A percentile compares a stretch with the other conserved stretches of the same genome.
Conservation (phyloP, 2,329 filamentous ascomycete genomes). For the Fusarium nematophilum region DNA sequence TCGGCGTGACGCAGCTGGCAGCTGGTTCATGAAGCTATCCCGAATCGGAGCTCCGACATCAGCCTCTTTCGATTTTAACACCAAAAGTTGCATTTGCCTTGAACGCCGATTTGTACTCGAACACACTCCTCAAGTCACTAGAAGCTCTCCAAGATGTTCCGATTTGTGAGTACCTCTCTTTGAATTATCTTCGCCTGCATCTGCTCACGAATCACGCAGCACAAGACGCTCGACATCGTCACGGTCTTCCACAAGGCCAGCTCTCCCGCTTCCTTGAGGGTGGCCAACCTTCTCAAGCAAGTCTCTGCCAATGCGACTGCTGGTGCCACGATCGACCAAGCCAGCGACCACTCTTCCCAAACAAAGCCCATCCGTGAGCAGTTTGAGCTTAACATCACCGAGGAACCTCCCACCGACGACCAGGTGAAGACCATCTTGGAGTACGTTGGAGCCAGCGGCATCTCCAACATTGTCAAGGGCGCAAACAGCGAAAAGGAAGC, state of each 20-base stretch:
- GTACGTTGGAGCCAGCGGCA: slow-evolving; percentile 76
- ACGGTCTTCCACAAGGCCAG: slow-evolving; percentile 94
- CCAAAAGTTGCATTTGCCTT: slow-evolving; percentile 6
- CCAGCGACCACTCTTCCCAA: slow-evolving; percentile 77
- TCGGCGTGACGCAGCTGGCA: slow-evolving; percentile 36
- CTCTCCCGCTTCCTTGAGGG: slow-evolving; percentile 77
- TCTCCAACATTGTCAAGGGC: slow-evolving; percentile 74
- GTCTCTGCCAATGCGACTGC: slow-evolving; percentile 75
- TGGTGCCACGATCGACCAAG: slow-evolving; percentile 79
- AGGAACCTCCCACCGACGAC: slow-evolving; percentile 81
- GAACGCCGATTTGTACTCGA: neutral
- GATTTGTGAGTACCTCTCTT: slow-evolving; percentile 54
- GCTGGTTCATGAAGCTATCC: slow-evolving; percentile 43
- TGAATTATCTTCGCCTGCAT: neutral
- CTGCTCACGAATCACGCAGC: slow-evolving; percentile 57
- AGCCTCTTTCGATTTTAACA: slow-evolving; percentile 23
- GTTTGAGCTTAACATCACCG: slow-evolving; percentile 89
- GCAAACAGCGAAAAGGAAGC: slow-evolving; percentile 82
- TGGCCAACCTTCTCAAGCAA: slow-evolving; percentile 83
- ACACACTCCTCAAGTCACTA: neutral
- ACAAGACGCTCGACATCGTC: slow-evolving; percentile 87
- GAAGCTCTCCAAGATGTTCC: slow-evolving; percentile 55
- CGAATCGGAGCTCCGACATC: slow-evolving; percentile 40
- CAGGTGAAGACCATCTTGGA: slow-evolving; percentile 87
- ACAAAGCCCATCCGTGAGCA: slow-evolving; percentile 66